phyloP scores from a whole-genome alignment of 192 early-diverging fungal species.

The Diversispora eburnea region DNA sequence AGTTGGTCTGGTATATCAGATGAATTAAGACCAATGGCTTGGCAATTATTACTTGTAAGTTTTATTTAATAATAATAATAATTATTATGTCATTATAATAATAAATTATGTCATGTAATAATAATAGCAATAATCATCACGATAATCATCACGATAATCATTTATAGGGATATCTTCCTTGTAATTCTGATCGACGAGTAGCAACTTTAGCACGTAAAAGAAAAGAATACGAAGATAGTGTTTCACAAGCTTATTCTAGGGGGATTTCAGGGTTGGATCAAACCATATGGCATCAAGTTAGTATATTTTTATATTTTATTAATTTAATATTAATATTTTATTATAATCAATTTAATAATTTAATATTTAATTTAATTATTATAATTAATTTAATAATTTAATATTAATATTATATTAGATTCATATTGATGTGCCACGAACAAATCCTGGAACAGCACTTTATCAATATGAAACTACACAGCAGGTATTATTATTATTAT shows the following conservation, averaged over 20 bases:
- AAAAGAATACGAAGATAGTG: constrained; percentile 88
- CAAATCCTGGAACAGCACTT: constrained; percentile 78
- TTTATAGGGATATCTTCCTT: constrained; percentile 78
- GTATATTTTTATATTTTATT: background rate
- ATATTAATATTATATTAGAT: constrained; percentile 48
- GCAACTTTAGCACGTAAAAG: constrained; percentile 84
- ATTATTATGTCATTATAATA: background rate
- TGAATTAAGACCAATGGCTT: constrained; percentile 79
- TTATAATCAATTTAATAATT: constrained; percentile 10
- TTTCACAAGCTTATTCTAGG: constrained; percentile 73
- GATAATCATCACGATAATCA: background rate
- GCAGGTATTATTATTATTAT: constrained; percentile 43
- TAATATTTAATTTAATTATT: background rate
- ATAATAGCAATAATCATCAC: too few species aligned
- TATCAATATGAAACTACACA: constrained; percentile 82
- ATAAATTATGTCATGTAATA: background rate
- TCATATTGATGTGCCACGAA: constrained; percentile 92
- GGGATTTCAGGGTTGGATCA: constrained; percentile 80
- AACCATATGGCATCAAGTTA: constrained; percentile 84
- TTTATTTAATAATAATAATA: background rate
- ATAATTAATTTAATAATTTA: background rate
- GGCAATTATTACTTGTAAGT: constrained; percentile 85
- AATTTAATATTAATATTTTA: constrained; percentile 21
- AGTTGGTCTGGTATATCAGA: constrained; percentile 94
- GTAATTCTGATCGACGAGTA: constrained; percentile 79